phyloP scores from a whole-genome alignment of 2,329 filamentous ascomycete species.

The Cladorrhinum sp. region DNA sequence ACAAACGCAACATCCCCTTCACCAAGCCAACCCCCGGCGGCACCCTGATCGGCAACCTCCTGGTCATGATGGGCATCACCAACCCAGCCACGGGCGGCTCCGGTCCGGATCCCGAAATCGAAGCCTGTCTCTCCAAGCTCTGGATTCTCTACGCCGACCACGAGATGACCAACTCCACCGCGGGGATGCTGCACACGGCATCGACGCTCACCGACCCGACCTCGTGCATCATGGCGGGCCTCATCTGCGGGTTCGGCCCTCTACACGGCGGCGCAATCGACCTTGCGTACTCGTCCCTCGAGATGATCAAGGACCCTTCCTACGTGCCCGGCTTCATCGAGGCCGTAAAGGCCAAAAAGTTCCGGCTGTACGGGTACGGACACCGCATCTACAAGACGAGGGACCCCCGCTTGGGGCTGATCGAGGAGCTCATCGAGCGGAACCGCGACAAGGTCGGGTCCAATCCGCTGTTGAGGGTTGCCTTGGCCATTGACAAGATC shows the following conservation, averaged over 20 bases:
- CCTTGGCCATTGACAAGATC: constrained; percentile 6
- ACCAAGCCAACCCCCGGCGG: constrained; percentile 3
- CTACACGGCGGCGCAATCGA: constrained; percentile 12
- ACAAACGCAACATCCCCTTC: constrained; percentile 3
- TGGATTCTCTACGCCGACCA: constrained; percentile 9
- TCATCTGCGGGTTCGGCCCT: constrained; percentile 2
- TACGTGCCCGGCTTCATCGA: constrained; percentile 3
- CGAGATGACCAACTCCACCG: constrained; percentile 12
- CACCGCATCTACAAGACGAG: constrained; percentile 6
- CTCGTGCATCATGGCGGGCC: constrained; percentile 1
- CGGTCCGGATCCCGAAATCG: constrained; percentile 2
- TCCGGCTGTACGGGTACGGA: constrained; percentile 6
- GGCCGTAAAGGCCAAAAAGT: constrained; percentile 9
- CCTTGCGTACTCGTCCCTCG: constrained; percentile 4
- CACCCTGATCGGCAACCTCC: constrained; percentile 3
- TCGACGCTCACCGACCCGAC: constrained; percentile 5
- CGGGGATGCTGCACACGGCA: constrained; percentile 3
- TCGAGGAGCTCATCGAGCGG: constrained; percentile 3
- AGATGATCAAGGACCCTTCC: constrained; percentile 5
- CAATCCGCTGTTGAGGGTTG: constrained; percentile 7
- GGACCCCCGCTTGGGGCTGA: constrained; percentile 1
- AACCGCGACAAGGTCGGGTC: background rate
- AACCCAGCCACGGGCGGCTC: background rate
- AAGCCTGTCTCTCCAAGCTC: constrained; percentile 2
- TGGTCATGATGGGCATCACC: constrained; percentile 7